Evolutionary conservation across 1,139 yeast species (phyloP).

Genomic region (Protomyces pachydermus): DNA sequence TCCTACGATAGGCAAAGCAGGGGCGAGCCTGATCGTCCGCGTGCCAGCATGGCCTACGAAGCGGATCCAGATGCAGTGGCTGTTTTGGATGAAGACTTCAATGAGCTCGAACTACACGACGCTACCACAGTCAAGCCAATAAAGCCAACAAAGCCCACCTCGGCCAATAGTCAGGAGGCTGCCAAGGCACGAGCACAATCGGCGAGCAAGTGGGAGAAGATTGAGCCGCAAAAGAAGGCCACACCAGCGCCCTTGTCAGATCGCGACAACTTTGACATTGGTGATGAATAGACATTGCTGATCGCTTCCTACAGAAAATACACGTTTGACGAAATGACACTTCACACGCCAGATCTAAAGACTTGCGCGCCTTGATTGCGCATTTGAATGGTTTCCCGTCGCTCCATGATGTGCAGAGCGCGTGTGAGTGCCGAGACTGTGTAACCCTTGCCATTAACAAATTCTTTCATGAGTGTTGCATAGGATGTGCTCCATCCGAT

Average conservation of each 20-base stretch:
- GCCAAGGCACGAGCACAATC: slow-evolving; percentile 5
- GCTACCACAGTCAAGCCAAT: background rate
- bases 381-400: slow-evolving; percentile 79
- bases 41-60: background rate
- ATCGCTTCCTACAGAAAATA: background rate
- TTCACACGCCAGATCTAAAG: slow-evolving; percentile 67
- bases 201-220: slow-evolving; percentile 6
- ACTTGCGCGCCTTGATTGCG: slow-evolving; percentile 85
- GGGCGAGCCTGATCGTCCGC: background rate
- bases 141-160: background rate
- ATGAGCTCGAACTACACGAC: slow-evolving; percentile 15
- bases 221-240: background rate
- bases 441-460: slow-evolving; percentile 63
- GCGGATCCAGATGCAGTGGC: background rate
- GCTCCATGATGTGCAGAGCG: slow-evolving; percentile 74
- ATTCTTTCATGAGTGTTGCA: slow-evolving; percentile 74
- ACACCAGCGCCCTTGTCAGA: background rate
- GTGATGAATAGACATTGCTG: background rate
- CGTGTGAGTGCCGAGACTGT: slow-evolving; percentile 73
- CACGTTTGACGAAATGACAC: background rate
- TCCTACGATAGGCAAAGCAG: background rate
- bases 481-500: slow-evolving; percentile 96
- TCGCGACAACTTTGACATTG: background rate
- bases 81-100: slow-evolving; percentile 19
- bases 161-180: background rate